These are phyloP conservation scores for Zalaria obscura DNA, from an alignment of 2,329 filamentous ascomycete species.

Conservation along the genomic window DNA sequence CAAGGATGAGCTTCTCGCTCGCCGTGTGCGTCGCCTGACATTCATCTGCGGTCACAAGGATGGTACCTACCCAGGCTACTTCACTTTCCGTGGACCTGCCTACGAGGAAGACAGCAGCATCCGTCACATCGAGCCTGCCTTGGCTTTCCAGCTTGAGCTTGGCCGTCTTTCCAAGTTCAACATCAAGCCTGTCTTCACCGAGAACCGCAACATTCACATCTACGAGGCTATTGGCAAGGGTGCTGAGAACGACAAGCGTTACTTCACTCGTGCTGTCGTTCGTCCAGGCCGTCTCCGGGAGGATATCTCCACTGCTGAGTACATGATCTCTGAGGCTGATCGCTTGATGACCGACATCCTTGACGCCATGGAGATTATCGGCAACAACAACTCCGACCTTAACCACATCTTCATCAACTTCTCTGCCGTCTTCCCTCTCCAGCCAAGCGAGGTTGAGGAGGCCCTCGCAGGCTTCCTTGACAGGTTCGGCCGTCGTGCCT, in stretches of 20 bases:
- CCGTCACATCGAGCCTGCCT: slow-evolving; percentile 87
- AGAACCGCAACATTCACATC: slow-evolving; percentile 98
- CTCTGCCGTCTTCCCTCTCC: slow-evolving; percentile 85
- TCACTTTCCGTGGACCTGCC: slow-evolving; percentile 85
- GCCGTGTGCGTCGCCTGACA: slow-evolving; percentile 75
- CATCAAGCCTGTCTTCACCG: slow-evolving; percentile 95
- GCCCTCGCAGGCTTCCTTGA: slow-evolving; percentile 91
- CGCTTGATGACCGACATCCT: slow-evolving; percentile 95
- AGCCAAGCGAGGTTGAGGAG: slow-evolving; percentile 80
- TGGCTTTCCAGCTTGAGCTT: slow-evolving; percentile 97
- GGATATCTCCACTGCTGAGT: slow-evolving; percentile 96
- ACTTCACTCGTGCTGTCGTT: slow-evolving; percentile 94
- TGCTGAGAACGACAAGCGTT: slow-evolving; percentile 91
- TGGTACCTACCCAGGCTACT: slow-evolving; percentile 91
- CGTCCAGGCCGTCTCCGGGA: slow-evolving; percentile 87
- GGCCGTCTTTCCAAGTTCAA: slow-evolving; percentile 89
- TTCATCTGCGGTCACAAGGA: slow-evolving; percentile 95
- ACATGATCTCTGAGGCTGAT: slow-evolving; percentile 93
- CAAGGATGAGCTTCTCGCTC: slow-evolving; percentile 70
- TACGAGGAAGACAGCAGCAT: slow-evolving; percentile 92
- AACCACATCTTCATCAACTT: slow-evolving; percentile 99
- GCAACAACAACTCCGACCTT: slow-evolving; percentile 97
- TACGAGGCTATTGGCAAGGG: slow-evolving; percentile 95
- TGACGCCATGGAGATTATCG: slow-evolving; percentile 93
- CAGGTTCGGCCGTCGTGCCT: slow-evolving; percentile 85